Evolutionary conservation across 495 filamentous ascomycete genomes (phyloP).

Genomic region (Gamarada debralockiae): DNA sequence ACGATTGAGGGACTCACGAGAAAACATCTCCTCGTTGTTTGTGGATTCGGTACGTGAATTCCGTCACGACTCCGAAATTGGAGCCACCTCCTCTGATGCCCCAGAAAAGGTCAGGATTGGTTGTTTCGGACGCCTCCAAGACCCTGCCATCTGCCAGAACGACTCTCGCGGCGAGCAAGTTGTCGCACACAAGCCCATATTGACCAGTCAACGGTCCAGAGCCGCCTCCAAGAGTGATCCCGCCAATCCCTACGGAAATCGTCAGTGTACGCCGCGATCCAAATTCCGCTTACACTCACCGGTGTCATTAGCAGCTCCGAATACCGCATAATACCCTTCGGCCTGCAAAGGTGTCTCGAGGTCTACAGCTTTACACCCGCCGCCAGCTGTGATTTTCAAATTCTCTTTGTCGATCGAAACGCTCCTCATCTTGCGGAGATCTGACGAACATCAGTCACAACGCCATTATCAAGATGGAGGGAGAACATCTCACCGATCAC

Average conservation of each 20-base stretch:
- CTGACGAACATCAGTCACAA: background rate
- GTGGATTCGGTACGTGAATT: constrained; percentile 20
- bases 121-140: constrained; percentile 28
- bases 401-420: background rate
- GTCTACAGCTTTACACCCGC: background rate
- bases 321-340: background rate
- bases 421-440: background rate
- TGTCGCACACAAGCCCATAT: constrained; percentile 52
- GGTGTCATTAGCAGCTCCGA: background rate
- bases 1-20: background rate
- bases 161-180: constrained; percentile 42
- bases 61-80: constrained; percentile 39
- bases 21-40: constrained; percentile 29
- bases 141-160: constrained; percentile 46
- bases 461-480: no score
- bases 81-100: constrained; percentile 42
- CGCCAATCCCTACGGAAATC: constrained; percentile 56
- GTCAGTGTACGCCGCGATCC: constrained; percentile 11
- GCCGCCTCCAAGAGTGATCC: constrained; percentile 53
- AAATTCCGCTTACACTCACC: background rate
- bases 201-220: constrained; percentile 46
- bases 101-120: constrained; percentile 43
- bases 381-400: background rate
- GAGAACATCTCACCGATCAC: background rate
- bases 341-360: background rate